These are phyloP conservation scores for Pyrenochaeta sp. DNA, from an alignment of 2,329 filamentous ascomycete species.

Conservation along the genomic window DNA sequence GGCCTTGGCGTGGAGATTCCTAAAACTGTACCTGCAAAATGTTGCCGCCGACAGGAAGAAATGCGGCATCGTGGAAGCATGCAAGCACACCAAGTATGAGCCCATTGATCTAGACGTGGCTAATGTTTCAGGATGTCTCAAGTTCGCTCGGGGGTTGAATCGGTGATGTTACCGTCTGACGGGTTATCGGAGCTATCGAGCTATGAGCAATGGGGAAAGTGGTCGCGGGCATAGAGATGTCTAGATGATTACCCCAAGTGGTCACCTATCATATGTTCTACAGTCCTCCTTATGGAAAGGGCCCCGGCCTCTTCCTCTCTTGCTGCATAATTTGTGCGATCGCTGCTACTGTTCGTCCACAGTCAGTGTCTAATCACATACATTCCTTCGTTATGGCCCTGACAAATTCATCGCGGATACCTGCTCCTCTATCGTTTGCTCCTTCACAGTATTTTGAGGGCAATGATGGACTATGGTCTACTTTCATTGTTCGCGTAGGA, in stretches of 20 bases:
- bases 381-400: conserved; percentile 3
- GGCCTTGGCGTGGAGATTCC: not conserved
- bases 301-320: not conserved
- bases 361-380: too few species aligned
- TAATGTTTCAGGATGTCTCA: conserved; percentile 7
- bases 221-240: not conserved
- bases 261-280: not conserved
- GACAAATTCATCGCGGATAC: conserved; percentile 1
- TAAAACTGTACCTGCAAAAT: not conserved
- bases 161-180: not conserved
- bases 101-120: not conserved
- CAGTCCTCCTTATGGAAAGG: not conserved
- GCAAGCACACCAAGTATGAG: too few species aligned
- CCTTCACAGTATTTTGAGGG: conserved; percentile 13
- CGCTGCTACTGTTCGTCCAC: not conserved
- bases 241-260: not conserved
- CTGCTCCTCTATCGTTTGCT: conserved; percentile 5
- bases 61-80: not conserved
- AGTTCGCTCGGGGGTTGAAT: not conserved
- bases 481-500: conserved; percentile 35
- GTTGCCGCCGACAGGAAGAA: not conserved
- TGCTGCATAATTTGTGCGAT: not conserved
- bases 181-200: not conserved
- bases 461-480: conserved; percentile 31
- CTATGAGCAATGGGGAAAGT: not conserved